These are phyloP conservation scores for Pichia scutulata DNA, from an alignment of 805 yeast genomes.

Conservation along the genomic window DNA sequence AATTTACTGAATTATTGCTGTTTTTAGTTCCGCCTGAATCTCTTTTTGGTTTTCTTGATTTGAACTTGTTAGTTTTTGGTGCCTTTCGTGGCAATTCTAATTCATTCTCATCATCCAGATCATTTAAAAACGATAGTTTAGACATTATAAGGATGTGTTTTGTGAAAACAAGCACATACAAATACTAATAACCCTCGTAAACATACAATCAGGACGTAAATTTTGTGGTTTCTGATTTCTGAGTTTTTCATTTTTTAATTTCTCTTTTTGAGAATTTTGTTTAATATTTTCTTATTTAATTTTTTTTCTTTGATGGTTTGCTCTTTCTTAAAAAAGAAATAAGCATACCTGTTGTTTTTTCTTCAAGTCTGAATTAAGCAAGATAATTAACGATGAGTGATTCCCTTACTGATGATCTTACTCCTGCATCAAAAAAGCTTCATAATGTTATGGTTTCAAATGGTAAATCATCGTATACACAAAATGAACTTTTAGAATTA, in stretches of 20 bases:
- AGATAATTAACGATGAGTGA: constrained; percentile 8
- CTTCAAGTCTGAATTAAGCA: neutral
- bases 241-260: neutral
- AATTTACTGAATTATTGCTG: neutral
- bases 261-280: neutral
- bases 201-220: too few relatives aligned
- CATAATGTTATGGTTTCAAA: constrained; percentile 57
- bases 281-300: too few relatives aligned
- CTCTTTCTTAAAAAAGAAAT: too few relatives aligned
- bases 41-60: neutral
- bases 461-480: constrained; percentile 48
- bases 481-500: constrained; percentile 55
- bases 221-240: neutral
- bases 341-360: neutral
- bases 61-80: neutral
- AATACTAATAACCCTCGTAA: neutral
- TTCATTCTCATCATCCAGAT: neutral
- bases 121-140: neutral
- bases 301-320: neutral
- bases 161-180: neutral
- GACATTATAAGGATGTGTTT: neutral
- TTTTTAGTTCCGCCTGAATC: neutral
- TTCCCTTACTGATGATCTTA: constrained; percentile 6
- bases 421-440: constrained; percentile 41
- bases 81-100: neutral